Base-by-base conservation (phyloP, 139 green algal species). In the Chlamydomonas sp. region DNA sequence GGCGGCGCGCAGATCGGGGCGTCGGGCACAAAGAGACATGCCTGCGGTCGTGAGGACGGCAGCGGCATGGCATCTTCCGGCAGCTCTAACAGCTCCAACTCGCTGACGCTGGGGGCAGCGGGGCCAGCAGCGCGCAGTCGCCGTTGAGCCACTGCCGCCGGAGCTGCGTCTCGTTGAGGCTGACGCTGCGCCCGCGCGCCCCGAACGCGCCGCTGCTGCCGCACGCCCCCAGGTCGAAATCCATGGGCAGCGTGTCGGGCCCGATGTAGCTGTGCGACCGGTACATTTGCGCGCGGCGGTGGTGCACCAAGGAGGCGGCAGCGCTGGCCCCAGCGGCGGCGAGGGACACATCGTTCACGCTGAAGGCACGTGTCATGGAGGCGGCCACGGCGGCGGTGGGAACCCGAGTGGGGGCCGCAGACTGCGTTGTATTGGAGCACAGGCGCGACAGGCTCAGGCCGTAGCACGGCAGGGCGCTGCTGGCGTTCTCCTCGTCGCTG, bases 1-100 rank as follows among this genome's bases (percentile, higher is more conserved):
- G 31, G 31, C 31, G 0, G 31, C 31, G 31, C 31, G 31, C 31
- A 49, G 31, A 49, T 49, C 31, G 31, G 31, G 31, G 31, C 31
- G 31, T 49, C 31, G 31, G 31, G 31, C 31, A 49, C 31, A 49
- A 49, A 49, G 31, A 49, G 31, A 49, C 31, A 49, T 49, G 64
- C 10, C 5, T 31, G 64, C 3, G 17, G 57, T 8, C 7, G 15
- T 3, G 62, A 62, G 8, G 81, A 69, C 81, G 69, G 59, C 17
- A 86, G 16, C 17, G 81, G 81, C 60, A 78, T n/a, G 4, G 81
- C 10, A 57, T 87, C 83, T 31, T 87, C 83, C 12, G 83, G 83
- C 12, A 87, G 71, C 63, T 87, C 83, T 15, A 87, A 17, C 62
- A 87, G 83, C 74, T 87, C 83, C 31, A 87, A 73, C 74, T 87